phyloP scores from a whole-genome alignment of 129 eudicot species.

The Flaveria linearis region DNA sequence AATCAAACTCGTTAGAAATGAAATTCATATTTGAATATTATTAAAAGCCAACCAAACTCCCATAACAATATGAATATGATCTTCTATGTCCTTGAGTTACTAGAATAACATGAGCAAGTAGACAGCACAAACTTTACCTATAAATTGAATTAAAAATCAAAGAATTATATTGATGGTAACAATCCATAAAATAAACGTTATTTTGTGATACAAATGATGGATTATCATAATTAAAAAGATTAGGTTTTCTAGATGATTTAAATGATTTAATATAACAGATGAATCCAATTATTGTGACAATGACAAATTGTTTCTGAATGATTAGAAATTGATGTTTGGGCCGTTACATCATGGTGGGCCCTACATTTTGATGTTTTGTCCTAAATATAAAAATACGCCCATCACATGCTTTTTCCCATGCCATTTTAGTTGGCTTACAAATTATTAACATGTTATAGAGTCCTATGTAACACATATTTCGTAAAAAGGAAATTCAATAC shows the following conservation, averaged over 20 bases:
- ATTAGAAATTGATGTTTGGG: constrained; percentile 25
- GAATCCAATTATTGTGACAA: neutral
- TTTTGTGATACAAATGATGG: no score
- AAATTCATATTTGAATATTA: no score
- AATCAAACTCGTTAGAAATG: no score
- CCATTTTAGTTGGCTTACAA: constrained; percentile 9
- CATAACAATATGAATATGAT: no score
- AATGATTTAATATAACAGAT: neutral
- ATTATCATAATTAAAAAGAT: neutral
- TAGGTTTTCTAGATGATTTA: neutral
- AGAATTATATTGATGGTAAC: neutral
- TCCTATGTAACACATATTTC: neutral
- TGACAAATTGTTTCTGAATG: constrained; percentile 30
- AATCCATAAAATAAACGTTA: no score
- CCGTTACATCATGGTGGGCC: neutral
- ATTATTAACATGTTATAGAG: constrained; percentile 9
- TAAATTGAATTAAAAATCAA: neutral
- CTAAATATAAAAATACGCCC: neutral
- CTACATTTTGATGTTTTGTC: constrained; percentile 25
- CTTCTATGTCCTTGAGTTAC: no score
- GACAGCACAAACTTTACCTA: neutral
- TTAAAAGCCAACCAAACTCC: no score
- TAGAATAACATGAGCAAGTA: no score
- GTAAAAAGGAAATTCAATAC: neutral
- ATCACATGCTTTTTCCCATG: constrained; percentile 4